Base-by-base conservation (phyloP, 768 basidiomycete genomes). In the Cyclocybe aegerita region DNA sequence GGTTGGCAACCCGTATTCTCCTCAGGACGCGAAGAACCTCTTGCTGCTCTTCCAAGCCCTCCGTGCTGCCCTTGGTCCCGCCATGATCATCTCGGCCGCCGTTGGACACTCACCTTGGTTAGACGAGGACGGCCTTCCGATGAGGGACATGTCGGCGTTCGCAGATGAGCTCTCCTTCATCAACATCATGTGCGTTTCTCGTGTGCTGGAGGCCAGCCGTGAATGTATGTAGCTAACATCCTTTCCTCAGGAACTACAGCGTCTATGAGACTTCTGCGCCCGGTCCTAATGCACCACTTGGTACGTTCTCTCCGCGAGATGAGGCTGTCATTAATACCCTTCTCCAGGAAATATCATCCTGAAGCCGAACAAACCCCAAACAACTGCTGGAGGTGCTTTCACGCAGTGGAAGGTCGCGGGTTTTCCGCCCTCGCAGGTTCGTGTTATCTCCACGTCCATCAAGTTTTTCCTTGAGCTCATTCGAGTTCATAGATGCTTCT, bases 91-190 rank as follows among this genome's bases (percentile, higher is more conserved):
- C 51, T 83, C 85, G 8, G 78, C 83, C 4, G 85, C 86, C 14
- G 84, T 85, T 6, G 74, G 83, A n/a, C 81, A 85, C 45, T 72
- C 79, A 50, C 83, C 88, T 1, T 90, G 85, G 75, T 68, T 79
- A 0, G 86, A 79, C 1, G 53, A 77, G 1, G 76, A 85, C 54
- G 85, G 86, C 6, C 67, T 63, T 0, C 83, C 87, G 0, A 64
- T 88, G 35, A 76, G 63, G 4, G 76, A 88, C 59, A 85, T 88
- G 29, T 78, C 79, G n/a, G 79, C 68, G 0, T 88, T 83, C 62
- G 86, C 85, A 0, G 63, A 72, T 1, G 71, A 81, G 34, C 71
- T 89, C 65, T 82, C 80, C 48, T 85, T 81, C 67, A 74, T 83
- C 54, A 79, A 86, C 55, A 80, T 87, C 63, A 87, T 87, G 85